phyloP scores from a whole-genome alignment of 2,329 filamentous ascomycete genomes.

The Pseudomassariella vexata region DNA sequence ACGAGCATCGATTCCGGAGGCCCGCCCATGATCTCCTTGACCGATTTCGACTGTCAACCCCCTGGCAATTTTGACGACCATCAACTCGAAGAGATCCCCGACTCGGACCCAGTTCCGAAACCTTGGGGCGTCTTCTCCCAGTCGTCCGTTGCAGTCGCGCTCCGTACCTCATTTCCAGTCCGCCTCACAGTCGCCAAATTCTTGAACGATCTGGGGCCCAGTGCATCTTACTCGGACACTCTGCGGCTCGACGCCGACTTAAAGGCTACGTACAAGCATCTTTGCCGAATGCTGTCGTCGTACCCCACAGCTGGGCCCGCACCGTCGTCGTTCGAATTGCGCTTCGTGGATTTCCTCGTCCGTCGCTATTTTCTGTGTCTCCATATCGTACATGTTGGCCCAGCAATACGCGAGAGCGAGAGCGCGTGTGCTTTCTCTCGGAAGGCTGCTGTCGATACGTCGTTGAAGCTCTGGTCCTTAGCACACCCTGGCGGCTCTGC shows the following conservation, averaged over 20 bases:
- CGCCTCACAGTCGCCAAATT: conserved; percentile 34
- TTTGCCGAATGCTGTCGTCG: conserved; percentile 25
- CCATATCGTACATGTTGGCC: conserved; percentile 43
- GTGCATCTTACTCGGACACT: conserved; percentile 33
- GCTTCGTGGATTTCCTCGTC: conserved; percentile 41
- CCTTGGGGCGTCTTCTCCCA: conserved; percentile 32
- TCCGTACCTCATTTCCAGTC: conserved; percentile 32
- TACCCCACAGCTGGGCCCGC: too few species aligned
- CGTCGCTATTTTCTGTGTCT: conserved; percentile 48
- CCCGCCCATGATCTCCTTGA: conserved; percentile 34
- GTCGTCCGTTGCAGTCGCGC: conserved; percentile 31
- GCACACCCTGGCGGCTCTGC: conserved; percentile 9
- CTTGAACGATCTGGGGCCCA: conserved; percentile 32
- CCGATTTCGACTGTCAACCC: conserved; percentile 42
- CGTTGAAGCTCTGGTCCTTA: conserved; percentile 40
- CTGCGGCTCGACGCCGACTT: conserved; percentile 35
- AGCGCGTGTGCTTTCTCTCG: conserved; percentile 41
- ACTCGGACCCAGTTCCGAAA: conserved; percentile 21
- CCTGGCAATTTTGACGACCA: conserved; percentile 47
- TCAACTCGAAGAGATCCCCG: conserved; percentile 31
- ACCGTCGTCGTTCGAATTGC: conserved; percentile 34
- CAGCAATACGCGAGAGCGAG: conserved; percentile 31
- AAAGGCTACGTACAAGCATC: conserved; percentile 31
- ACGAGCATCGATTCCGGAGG: conserved; percentile 40
- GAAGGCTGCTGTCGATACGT: conserved; percentile 38